These are phyloP conservation scores for Tolypocladium capitatum DNA, from an alignment of 2,329 filamentous ascomycete genomes.

Conservation along the genomic window DNA sequence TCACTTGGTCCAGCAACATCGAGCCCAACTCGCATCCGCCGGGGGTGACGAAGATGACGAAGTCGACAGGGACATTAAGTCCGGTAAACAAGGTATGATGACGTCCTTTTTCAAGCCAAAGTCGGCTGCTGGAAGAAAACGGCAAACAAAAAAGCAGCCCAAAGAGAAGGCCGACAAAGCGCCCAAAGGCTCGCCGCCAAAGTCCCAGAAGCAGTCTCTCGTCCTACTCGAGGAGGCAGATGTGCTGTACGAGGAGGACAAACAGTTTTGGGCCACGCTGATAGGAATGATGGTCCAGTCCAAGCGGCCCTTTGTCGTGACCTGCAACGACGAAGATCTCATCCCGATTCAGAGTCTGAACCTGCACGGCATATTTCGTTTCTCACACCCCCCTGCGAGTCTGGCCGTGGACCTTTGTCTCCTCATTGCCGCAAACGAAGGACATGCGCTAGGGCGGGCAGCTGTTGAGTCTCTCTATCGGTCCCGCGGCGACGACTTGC, in stretches of 20 bases:
- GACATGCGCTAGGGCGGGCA: conserved; percentile 59
- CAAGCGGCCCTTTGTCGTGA: conserved; percentile 85
- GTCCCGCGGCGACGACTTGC: conserved; percentile 57
- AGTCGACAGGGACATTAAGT: conserved; percentile 40
- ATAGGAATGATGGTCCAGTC: conserved; percentile 67
- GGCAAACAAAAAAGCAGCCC: conserved; percentile 12
- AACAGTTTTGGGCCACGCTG: conserved; percentile 83
- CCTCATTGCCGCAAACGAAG: conserved; percentile 74
- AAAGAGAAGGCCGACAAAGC: conserved; percentile 15
- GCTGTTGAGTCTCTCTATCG: conserved; percentile 59
- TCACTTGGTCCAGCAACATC: conserved; percentile 59
- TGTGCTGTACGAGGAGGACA: conserved; percentile 87
- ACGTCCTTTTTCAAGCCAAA: conserved; percentile 64
- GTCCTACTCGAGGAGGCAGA: conserved; percentile 93
- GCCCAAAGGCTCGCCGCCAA: conserved; percentile 19
- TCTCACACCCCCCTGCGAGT: conserved; percentile 50
- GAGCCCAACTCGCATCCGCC: conserved; percentile 16
- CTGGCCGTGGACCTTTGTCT: conserved; percentile 70
- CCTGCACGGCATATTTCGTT: conserved; percentile 75
- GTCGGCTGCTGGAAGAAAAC: conserved; percentile 12
- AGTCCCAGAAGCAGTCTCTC: conserved; percentile 76
- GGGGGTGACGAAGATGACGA: conserved; percentile 14
- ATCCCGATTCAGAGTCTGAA: conserved; percentile 61
- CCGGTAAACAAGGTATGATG: conserved; percentile 66
- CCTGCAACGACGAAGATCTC: conserved; percentile 83